These are phyloP conservation scores for Trichosporon asahii DNA, from an alignment of 1,284 basidiomycete genomes.

Conservation along the genomic window DNA sequence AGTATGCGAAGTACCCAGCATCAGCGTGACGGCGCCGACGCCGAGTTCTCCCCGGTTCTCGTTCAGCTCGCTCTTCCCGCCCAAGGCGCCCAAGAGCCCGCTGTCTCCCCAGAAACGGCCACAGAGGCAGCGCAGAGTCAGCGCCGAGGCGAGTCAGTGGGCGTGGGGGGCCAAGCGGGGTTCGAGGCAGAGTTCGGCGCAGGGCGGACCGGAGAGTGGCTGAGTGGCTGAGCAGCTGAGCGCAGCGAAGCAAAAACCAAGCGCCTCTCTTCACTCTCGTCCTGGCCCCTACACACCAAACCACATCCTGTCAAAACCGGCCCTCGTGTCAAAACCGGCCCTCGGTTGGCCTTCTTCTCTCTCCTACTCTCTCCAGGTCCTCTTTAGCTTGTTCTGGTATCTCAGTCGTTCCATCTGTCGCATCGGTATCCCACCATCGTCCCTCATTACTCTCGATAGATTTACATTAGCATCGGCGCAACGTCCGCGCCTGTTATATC, in stretches of 20 bases:
- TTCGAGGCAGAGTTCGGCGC: not conserved
- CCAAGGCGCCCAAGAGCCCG: not conserved
- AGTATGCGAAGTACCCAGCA: not conserved
- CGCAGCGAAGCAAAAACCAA: no score
- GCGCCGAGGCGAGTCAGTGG: conserved; percentile 4
- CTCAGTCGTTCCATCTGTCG: no score
- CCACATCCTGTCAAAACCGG: no score
- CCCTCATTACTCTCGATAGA: not conserved
- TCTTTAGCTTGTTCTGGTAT: not conserved
- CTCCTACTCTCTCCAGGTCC: no score
- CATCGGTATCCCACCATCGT: not conserved
- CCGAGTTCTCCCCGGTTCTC: not conserved
- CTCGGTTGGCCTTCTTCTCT: no score
- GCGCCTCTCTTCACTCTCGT: no score
- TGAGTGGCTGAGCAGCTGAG: no score
- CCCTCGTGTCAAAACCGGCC: no score
- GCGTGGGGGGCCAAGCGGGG: not conserved
- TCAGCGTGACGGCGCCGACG: not conserved
- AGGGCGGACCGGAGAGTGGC: no score
- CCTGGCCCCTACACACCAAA: no score
- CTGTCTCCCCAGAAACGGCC: not conserved
- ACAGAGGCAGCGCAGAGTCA: not conserved
- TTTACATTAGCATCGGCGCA: not conserved
- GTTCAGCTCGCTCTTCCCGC: not conserved
- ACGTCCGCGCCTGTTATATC: not conserved